A percentile compares a stretch with the other conserved stretches of the same genome.
Evolutionary conservation across 192 early-diverging fungal genomes (phyloP).

Genomic region (Coemansia sp.): DNA sequence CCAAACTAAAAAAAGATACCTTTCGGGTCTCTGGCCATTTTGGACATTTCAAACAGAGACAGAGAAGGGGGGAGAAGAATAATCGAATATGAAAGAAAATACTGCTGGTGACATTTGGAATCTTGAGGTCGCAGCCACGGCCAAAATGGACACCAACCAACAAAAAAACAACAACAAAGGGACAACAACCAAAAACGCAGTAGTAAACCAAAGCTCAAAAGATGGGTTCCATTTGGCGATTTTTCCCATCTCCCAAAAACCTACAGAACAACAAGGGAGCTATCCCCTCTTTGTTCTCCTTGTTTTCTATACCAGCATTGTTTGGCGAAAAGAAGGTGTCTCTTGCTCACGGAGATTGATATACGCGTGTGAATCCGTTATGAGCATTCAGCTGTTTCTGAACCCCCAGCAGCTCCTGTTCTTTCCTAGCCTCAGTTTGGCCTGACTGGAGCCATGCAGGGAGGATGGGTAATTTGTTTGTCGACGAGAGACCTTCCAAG

Average conservation of each 20-base stretch:
- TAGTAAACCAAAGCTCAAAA: constrained; percentile 1
- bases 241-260: not conserved
- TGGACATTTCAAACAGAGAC: not conserved
- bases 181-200: constrained; percentile 7
- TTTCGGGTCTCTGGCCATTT: not conserved
- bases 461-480: too few relatives aligned
- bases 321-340: not conserved
- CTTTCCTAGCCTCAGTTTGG: not conserved
- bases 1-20: not conserved
- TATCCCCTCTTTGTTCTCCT: not conserved
- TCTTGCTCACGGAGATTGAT: constrained; percentile 1
- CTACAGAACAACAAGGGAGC: not conserved
- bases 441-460: not conserved
- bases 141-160: not conserved
- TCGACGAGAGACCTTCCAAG: too few relatives aligned
- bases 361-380: not conserved
- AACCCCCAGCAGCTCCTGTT: not conserved
- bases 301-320: not conserved
- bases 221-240: not conserved
- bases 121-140: not conserved
- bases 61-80: not conserved
- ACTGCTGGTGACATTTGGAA: not conserved
- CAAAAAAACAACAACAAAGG: constrained; percentile 1
- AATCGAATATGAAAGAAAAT: too few relatives aligned
- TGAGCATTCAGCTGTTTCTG: not conserved